Evolutionary conservation across 208 protist genomes (phyloP), one percentile per base, ranked within the genome.

Genomic region (Trypanosoma lewisi): DNA sequence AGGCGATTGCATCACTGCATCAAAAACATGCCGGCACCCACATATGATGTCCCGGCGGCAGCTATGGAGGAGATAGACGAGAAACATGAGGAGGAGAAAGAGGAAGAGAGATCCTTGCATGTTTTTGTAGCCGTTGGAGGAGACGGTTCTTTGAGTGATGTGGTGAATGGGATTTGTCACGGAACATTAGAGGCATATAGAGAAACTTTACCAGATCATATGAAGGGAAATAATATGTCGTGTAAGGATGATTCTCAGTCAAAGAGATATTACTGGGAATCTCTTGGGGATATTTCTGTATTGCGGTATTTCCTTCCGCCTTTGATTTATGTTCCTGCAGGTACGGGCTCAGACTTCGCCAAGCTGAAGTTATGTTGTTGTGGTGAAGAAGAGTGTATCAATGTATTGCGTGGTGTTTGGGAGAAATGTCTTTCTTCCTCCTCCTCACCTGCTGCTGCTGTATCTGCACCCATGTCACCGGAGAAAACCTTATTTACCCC

Each of bases 61-160:
- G 3, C 25, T 14, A 17, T 19, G n/a, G n/a, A 52, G 17, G 12
- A 48, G 11, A 47, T 5, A 57, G 34, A 17, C 16, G 7, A 30
- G 17, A 14, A 27, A 27, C 16, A 54, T 16, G 31, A 42, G 49
- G 19, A 45, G 0, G 25, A 12, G 33, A 31, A 23, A 41, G 28
- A 37, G 14, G 3, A 41, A 14, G n/a, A 11, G n/a, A 37, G 45
- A 41, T 19, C 41, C 2, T 27, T 78, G 37, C 70, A 85, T 63
- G 19, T 94, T 4, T 63, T 94, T 31, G 69, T 81, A 11, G 41
- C 77, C 9, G 70, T 92, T 27, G 88, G 88, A 44, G 88, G 88
- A 31, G 88, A 94, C 48, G 88, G 88, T 17, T 90, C 84, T 5
- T 69, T 94, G 23, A 88, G 80, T 68, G 88, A 94, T 27, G 85